Evolutionary conservation across 371 early-diverging fungal genomes (phyloP), one percentile per base, ranked within the genome.

Genomic region (Batkoa obscura): DNA sequence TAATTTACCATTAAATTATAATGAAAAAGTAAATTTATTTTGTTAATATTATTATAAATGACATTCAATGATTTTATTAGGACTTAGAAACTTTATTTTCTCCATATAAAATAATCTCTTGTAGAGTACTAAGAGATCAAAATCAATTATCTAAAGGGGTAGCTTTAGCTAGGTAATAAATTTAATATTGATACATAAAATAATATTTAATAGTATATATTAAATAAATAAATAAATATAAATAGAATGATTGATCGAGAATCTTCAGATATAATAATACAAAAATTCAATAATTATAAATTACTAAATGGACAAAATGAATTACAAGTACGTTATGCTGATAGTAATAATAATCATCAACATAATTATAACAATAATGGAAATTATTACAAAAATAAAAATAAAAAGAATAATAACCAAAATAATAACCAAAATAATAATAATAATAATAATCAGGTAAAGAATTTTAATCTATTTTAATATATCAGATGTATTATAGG

Each of bases 291-390:
- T 59, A 76, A 78, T 31, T 65, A 70, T 33, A 66, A 60, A 5
- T n/a, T n/a, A n/a, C 68, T 87, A 31, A 71, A 71, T 35, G 83
- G 81, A 15, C 66, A 75, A 2, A 72, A 71, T 23, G 76, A 73
- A 43, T 63, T 88, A 36, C 82, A 84, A 58, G 81, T 86, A 5
- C 79, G 87, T 3, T 86, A 85, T 60, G 88, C 89, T 13, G 89
- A 87, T 61, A 81, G n/a, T n/a, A n/a, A n/a, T n/a, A n/a, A n/a
- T n/a, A n/a, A n/a, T n/a, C n/a, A n/a, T n/a, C n/a, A n/a, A n/a
- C n/a, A n/a, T n/a, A n/a, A n/a, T n/a, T n/a, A n/a, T n/a, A n/a
- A n/a, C n/a, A n/a, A n/a, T n/a, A n/a, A n/a, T n/a, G n/a, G n/a
- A n/a, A n/a, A n/a, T n/a, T n/a, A n/a, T n/a, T n/a, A n/a, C n/a